Evolutionary conservation across 1,139 yeast species (phyloP).

Genomic region (Sugiyamaella grinbergsii): DNA sequence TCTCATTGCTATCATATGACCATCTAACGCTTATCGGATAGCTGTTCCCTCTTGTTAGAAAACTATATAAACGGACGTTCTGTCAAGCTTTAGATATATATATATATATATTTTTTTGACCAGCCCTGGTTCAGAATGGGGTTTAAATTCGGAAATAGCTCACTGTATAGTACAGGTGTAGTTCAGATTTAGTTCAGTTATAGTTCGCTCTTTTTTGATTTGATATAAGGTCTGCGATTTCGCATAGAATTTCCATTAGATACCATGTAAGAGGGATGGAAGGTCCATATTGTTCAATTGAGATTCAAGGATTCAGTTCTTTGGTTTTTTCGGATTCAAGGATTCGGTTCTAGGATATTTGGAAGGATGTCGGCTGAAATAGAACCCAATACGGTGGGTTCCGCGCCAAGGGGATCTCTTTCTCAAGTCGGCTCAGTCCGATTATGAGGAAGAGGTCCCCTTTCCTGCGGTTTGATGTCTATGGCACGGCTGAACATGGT

Average conservation of each 20-base stretch:
- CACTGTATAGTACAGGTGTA: no score
- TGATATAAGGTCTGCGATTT: no score
- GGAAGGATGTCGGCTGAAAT: background rate
- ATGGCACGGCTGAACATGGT: conserved; percentile 16
- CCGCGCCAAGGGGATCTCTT: conserved; percentile 18
- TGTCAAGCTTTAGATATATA: no score
- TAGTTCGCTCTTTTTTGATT: no score
- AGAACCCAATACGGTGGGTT: conserved; percentile 12
- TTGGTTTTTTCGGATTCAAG: conserved; percentile 4
- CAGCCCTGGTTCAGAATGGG: no score
- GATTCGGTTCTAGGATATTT: conserved; percentile 8
- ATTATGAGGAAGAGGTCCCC: conserved; percentile 17
- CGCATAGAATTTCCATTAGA: no score
- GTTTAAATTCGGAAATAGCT: no score
- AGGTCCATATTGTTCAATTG: background rate
- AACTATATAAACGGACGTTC: no score
- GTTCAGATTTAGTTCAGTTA: no score
- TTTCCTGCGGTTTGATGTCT: conserved; percentile 8
- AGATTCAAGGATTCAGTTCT: conserved; percentile 1
- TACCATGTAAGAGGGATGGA: no score
- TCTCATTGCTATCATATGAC: background rate
- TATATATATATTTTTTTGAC: no score
- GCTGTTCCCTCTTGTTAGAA: background rate
- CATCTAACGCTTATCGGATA: background rate
- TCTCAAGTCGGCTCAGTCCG: conserved; percentile 13